Base-by-base conservation (phyloP, 306 rosid species). In the Spatholobus suberectus region DNA sequence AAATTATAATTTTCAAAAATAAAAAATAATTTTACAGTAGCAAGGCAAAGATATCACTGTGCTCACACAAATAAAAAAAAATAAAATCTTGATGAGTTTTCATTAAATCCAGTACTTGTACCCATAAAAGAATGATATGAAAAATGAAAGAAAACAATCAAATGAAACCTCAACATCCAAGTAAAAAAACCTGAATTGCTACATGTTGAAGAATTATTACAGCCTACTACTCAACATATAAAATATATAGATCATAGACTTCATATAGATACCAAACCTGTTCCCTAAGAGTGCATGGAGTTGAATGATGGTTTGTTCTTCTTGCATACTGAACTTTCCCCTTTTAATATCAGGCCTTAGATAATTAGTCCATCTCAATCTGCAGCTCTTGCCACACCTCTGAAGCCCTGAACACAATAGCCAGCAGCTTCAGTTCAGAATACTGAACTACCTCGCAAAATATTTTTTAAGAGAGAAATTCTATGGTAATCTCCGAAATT, bases 301-400 rank as follows among this genome's bases (percentile, higher is more conserved):
- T 81, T 95, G 98, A 90, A 95, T 95, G 82, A 95, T 93, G 78
- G 98, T 91, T 79, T 95, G 97, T 73, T 95, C 98, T 89, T 95
- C 98, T 92, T 95, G 98, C 88, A 88, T 73, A 81, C 92, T 93
- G 90, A 95, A 95, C 81, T 95, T 93, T 62, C 98, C 98, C 54
- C 98, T 95, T 89, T 95, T 95, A 49, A 95, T 95, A 84, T 95
- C 98, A 62, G 98, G 97, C 83, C 98, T 90, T 40, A 95, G 86
- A 84, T 95, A 95, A 86, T 95, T 95, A 40, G 94, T 95, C 98
- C 98, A 95, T 88, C 98, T 86, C 75, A 95, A 79, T 85, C 98
- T 91, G 41, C 98, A 94, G 81, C 98, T 94, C 86, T 94, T 94
- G 18, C 98, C 98, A 81, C 98, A 95, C 76, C 98, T 90, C 72